Conservation (phyloP, 768 basidiomycete species). For the Tylopilus felleus region DNA sequence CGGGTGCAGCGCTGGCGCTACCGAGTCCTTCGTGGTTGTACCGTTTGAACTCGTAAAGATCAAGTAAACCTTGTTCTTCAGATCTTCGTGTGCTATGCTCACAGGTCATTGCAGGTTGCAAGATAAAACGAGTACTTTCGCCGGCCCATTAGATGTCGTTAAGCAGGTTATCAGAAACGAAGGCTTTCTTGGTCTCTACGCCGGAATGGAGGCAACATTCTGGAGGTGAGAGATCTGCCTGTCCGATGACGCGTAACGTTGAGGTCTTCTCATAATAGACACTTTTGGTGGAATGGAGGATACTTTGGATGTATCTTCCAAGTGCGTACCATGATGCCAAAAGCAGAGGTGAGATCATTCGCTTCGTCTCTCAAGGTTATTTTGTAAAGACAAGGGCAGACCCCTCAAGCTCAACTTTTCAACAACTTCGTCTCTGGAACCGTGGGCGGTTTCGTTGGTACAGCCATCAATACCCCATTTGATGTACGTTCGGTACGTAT, state of each 20-base stretch:
- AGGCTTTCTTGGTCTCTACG: conserved; percentile 83
- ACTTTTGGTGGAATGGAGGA: conserved; percentile 91
- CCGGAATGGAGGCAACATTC: conserved; percentile 96
- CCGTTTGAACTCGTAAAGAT: conserved; percentile 97
- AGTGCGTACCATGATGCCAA: conserved; percentile 75
- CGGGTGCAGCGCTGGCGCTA: conserved; percentile 92
- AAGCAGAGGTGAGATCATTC: conserved; percentile 63
- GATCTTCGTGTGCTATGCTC: background rate
- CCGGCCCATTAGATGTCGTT: conserved; percentile 90
- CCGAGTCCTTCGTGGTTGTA: conserved; percentile 92
- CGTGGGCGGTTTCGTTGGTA: conserved; percentile 88
- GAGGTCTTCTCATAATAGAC: conserved; percentile 39
- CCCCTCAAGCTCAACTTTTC: conserved; percentile 62
- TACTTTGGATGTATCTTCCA: conserved; percentile 94
- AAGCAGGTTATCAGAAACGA: conserved; percentile 72
- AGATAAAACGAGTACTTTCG: conserved; percentile 87
- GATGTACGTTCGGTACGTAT: conserved; percentile 36
- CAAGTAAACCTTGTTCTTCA: conserved; percentile 42
- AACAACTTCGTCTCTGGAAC: conserved; percentile 94
- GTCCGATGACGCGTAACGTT: background rate
- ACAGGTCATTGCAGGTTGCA: conserved; percentile 56
- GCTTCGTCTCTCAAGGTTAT: background rate
- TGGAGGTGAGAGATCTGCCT: conserved; percentile 63
- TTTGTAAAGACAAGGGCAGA: conserved; percentile 36
- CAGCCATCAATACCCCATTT: conserved; percentile 86